Evolutionary conservation across 805 yeast species (phyloP).

Genomic region (Maudiozyma pseudohumilis): DNA sequence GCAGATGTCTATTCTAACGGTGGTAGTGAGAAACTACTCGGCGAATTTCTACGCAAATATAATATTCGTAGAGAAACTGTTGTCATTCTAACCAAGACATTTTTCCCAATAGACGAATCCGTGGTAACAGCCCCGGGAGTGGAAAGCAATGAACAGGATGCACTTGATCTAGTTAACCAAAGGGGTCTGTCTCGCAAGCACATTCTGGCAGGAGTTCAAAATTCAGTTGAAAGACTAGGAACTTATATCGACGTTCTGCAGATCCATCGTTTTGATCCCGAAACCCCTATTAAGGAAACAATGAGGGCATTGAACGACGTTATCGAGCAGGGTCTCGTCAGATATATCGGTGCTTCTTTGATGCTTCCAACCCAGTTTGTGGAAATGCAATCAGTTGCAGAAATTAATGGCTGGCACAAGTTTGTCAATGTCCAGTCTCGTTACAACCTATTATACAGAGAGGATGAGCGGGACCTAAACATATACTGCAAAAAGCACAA

Average conservation of each 20-base stretch:
- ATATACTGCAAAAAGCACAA: slow-evolving; percentile 42
- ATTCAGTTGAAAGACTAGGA: slow-evolving; percentile 36
- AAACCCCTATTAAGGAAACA: slow-evolving; percentile 39
- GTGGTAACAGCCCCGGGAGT: not conserved
- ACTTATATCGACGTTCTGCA: slow-evolving; percentile 41
- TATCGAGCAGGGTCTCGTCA: slow-evolving; percentile 30
- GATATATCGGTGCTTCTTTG: slow-evolving; percentile 39
- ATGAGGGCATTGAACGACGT: slow-evolving; percentile 42
- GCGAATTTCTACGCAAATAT: slow-evolving; percentile 42
- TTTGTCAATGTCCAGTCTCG: slow-evolving; percentile 49
- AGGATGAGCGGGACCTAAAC: slow-evolving; percentile 55
- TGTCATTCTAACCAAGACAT: slow-evolving; percentile 44
- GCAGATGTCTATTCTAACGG: slow-evolving; percentile 35
- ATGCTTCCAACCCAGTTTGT: slow-evolving; percentile 50
- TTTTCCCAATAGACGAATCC: slow-evolving; percentile 24
- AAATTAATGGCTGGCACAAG: slow-evolving; percentile 31
- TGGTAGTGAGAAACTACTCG: slow-evolving; percentile 38
- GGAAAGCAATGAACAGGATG: not conserved
- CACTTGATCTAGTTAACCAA: slow-evolving; percentile 26
- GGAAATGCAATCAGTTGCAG: slow-evolving; percentile 45
- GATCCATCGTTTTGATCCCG: slow-evolving; percentile 41
- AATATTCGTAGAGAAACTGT: slow-evolving; percentile 43
- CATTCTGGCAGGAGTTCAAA: slow-evolving; percentile 36
- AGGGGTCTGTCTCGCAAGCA: slow-evolving; percentile 38
- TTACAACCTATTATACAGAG: slow-evolving; percentile 46